A percentile compares a stretch with the other conserved stretches of the same genome.
Evolutionary conservation across 2,329 filamentous ascomycete species (phyloP).

Genomic region (Talaromyces pinophilus): DNA sequence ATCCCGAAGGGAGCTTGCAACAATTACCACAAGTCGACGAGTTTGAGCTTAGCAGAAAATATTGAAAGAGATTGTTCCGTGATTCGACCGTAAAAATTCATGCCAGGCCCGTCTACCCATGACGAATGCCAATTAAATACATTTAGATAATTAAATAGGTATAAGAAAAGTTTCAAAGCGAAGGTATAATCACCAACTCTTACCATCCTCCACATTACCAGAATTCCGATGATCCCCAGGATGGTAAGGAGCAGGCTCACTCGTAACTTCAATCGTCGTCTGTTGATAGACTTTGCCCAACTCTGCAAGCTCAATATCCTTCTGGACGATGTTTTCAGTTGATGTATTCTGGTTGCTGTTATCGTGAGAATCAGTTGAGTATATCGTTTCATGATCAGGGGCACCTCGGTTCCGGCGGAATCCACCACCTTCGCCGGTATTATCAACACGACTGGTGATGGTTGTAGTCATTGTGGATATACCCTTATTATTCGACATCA

Average conservation of each 20-base stretch:
- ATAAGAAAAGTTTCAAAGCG: neutral
- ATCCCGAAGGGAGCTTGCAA: neutral
- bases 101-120: neutral
- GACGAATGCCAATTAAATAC: neutral
- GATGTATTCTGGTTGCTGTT: slow-evolving; percentile 29
- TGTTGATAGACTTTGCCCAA: slow-evolving; percentile 48
- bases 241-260: slow-evolving; percentile 18
- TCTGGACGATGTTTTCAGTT: slow-evolving; percentile 46
- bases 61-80: neutral
- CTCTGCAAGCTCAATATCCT: slow-evolving; percentile 35
- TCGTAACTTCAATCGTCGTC: slow-evolving; percentile 47
- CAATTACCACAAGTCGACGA: neutral
- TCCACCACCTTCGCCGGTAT: slow-evolving; percentile 29
- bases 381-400: slow-evolving; percentile 37
- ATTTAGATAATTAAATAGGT: slow-evolving; percentile 1
- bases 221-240: neutral
- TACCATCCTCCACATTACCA: neutral
- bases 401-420: neutral
- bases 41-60: neutral
- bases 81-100: slow-evolving; percentile 2
- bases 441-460: slow-evolving; percentile 26
- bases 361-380: slow-evolving; percentile 20
- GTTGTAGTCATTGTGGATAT: slow-evolving; percentile 33
- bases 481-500: neutral
- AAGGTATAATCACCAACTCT: slow-evolving; percentile 9